Evolutionary conservation across 495 filamentous ascomycete genomes (phyloP).

Genomic region (Talaromyces ruber): DNA sequence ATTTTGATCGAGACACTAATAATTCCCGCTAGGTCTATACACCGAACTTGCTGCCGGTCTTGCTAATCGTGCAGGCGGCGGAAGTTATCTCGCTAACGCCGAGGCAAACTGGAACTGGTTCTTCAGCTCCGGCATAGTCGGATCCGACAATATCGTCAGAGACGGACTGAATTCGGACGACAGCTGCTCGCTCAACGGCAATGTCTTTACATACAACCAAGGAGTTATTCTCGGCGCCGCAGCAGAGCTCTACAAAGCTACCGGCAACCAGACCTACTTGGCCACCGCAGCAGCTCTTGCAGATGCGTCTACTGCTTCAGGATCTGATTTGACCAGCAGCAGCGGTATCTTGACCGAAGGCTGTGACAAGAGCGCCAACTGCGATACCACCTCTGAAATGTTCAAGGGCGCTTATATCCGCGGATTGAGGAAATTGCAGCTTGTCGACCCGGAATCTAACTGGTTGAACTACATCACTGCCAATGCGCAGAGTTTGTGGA

Average conservation of each 20-base stretch:
- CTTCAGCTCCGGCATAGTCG: conserved; percentile 50
- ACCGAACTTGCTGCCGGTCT: conserved; percentile 11
- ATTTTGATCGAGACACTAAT: background rate
- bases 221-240: conserved; percentile 59
- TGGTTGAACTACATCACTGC: background rate
- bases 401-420: conserved; percentile 5
- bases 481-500: conserved; percentile 5
- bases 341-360: background rate
- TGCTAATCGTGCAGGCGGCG: conserved; percentile 17
- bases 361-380: background rate
- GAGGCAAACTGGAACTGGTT: conserved; percentile 53
- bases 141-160: conserved; percentile 47
- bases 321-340: background rate
- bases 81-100: conserved; percentile 43
- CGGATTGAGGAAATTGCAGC: conserved; percentile 1
- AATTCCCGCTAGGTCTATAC: background rate
- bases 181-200: conserved; percentile 41
- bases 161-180: conserved; percentile 49
- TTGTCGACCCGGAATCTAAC: background rate
- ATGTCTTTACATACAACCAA: conserved; percentile 63
- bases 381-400: background rate
- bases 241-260: conserved; percentile 38
- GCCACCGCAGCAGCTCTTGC: background rate
- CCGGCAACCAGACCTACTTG: background rate
- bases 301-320: background rate